phyloP scores from a whole-genome alignment of 495 filamentous ascomycete species.

The Sphaerosporella brunnea region DNA sequence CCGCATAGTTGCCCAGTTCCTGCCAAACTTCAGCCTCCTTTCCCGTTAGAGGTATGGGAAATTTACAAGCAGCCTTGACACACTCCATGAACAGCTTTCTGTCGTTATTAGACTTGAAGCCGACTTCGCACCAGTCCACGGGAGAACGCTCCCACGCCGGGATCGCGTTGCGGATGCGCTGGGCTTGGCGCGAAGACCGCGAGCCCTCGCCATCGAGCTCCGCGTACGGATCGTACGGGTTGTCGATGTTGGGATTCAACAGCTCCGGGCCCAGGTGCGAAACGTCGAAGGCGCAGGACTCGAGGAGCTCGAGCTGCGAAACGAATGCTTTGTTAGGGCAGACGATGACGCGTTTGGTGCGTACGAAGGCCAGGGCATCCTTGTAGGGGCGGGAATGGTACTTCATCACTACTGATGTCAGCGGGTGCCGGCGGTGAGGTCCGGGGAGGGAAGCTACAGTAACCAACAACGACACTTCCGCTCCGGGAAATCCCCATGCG shows the following conservation, averaged over 20 bases:
- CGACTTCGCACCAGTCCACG: too few species aligned
- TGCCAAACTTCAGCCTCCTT: too few species aligned
- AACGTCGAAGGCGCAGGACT: conserved; percentile 1
- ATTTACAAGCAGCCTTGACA: too few species aligned
- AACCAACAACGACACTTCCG: neutral
- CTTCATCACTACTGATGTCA: conserved; percentile 2
- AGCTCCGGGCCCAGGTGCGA: neutral
- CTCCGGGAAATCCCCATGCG: conserved; percentile 22
- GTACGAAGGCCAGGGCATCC: neutral
- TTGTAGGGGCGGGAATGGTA: neutral
- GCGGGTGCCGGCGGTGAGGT: too few species aligned
- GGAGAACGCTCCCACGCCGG: too few species aligned
- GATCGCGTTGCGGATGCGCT: too few species aligned
- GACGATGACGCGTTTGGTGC: neutral
- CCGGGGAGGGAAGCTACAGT: neutral
- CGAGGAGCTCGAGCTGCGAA: conserved; percentile 1
- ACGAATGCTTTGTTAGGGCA: conserved; percentile 4
- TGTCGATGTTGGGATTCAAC: neutral
- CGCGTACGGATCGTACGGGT: conserved; percentile 4
- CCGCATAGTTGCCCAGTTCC: too few species aligned
- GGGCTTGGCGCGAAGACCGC: too few species aligned
- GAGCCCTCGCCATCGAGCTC: too few species aligned
- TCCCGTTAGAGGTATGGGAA: too few species aligned
- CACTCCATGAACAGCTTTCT: too few species aligned
- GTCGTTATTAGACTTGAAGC: too few species aligned